Percentiles rank a stretch among this genome's conserved stretches.
Evolutionary conservation across 2,329 filamentous ascomycete species (phyloP).

Genomic region (Ophioceras dolichostomum): DNA sequence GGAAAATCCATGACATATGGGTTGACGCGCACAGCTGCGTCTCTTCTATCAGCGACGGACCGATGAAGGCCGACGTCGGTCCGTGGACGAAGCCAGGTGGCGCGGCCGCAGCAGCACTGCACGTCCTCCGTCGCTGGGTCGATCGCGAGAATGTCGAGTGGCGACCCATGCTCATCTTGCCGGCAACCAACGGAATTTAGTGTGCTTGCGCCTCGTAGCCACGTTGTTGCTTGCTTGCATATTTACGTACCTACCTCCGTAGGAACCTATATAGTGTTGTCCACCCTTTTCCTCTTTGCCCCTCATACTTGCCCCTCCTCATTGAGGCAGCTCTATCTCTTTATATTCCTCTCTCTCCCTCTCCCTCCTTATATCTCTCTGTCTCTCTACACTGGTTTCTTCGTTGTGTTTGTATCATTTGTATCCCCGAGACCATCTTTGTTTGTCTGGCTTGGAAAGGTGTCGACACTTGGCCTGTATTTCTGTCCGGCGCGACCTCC

Average conservation of each 20-base stretch:
- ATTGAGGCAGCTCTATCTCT: too few relatives aligned
- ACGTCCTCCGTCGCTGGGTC: constrained; percentile 29
- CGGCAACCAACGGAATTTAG: neutral
- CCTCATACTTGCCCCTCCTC: neutral
- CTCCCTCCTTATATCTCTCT: neutral
- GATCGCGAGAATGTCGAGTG: constrained; percentile 31
- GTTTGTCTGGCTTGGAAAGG: neutral
- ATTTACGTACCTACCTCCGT: neutral
- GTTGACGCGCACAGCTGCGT: constrained; percentile 14
- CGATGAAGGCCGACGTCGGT: constrained; percentile 17
- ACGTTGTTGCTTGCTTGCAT: neutral
- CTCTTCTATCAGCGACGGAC: constrained; percentile 17
- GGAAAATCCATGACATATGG: constrained; percentile 15
- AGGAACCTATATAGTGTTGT: neutral
- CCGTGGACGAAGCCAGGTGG: constrained; percentile 34
- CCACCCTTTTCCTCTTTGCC: neutral
- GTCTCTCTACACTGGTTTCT: neutral
- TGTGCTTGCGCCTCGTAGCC: too few relatives aligned
- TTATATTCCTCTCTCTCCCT: neutral
- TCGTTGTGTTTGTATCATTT: too few relatives aligned
- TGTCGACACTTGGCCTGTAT: too few relatives aligned
- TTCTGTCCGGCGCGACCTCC: too few relatives aligned
- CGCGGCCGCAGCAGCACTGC: constrained; percentile 23
- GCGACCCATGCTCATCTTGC: constrained; percentile 22
- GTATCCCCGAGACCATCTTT: neutral